Base-by-base conservation (phyloP, 768 basidiomycete species). In the Tricholoma flavovirens region DNA sequence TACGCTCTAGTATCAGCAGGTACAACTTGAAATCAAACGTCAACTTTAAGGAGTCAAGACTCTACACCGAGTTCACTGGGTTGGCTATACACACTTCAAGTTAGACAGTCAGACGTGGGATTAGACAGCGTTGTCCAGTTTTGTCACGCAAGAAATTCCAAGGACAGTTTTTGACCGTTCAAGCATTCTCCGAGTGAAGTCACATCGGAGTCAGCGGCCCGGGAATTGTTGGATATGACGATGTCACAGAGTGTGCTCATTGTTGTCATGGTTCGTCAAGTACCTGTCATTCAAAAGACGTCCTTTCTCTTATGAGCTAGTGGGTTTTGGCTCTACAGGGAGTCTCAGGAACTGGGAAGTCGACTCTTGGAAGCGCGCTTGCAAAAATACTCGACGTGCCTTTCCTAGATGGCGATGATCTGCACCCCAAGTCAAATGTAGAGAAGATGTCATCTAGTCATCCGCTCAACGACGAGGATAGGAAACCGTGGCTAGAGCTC, bases 361-460 rank as follows among this genome's bases (percentile, higher is more conserved):
- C 83, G 26, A 88, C 86, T 19, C 75, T 93, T 1, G 90, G 87
- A 0, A 60, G 59, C 4, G 82, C 81, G 6, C 73, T 95, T n/a
- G 80, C 88, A 6, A 62, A 71, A 36, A 73, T 75, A 24, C 75
- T 92, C 49, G 69, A 68, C n/a, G 59, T 92, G 57, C 86, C 92
- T 1, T 96, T 89, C 72, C 73, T 93, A 57, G 95, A 98, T 64
- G 95, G 88, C 26, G 94, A 97, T 67, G 85, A 88, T 59, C 77
- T 97, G 26, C 95, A 98, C 66, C 88, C 94, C 0, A 64, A 75
- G 21, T 69, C 80, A 11, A 96, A 96, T 69, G 81, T 96, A 40
- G 85, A 81, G 26, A 98, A 98, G 79, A 97, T 98, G 94, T 72
- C 83, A 4, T 66, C 72, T 1, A 93, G 93, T 0, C 70, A 75